phyloP scores from a whole-genome alignment of 2,329 filamentous ascomycete species.

The Tympanopsis confertula region DNA sequence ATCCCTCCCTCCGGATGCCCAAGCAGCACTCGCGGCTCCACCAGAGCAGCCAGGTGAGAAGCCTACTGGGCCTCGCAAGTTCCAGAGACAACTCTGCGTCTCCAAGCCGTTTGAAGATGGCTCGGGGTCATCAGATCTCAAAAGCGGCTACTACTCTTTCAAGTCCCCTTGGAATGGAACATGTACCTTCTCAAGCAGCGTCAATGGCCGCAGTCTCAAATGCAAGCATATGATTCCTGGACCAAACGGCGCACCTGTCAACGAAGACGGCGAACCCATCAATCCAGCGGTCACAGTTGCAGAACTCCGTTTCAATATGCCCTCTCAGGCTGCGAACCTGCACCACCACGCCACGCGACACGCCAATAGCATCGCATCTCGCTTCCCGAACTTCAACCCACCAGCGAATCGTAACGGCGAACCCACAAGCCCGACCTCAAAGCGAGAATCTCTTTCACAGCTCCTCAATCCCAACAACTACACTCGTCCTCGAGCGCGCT shows the following conservation, averaged over 20 bases:
- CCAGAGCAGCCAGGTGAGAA: not conserved
- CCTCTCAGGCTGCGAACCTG: constrained; percentile 26
- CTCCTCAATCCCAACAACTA: constrained; percentile 1
- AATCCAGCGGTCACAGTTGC: constrained; percentile 34
- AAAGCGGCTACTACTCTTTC: constrained; percentile 37
- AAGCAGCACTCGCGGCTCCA: not conserved
- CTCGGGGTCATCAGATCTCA: not conserved
- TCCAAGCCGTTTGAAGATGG: not conserved
- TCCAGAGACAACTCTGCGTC: not conserved
- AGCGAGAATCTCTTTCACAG: not conserved
- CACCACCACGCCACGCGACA: no score
- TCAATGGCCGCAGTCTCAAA: constrained; percentile 43
- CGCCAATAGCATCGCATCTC: no score
- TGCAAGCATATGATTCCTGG: constrained; percentile 37
- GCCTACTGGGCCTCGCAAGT: not conserved
- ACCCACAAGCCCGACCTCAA: not conserved
- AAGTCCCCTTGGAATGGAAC: constrained; percentile 49
- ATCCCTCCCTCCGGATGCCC: not conserved
- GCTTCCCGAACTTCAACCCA: not conserved
- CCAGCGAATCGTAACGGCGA: not conserved
- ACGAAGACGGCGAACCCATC: constrained; percentile 3
- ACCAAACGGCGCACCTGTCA: not conserved
- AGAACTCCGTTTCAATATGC: constrained; percentile 47
- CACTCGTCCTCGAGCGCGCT: not conserved
- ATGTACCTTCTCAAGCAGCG: constrained; percentile 47